A percentile compares a stretch with the other conserved stretches of the same genome.
Evolutionary conservation across 2,329 filamentous ascomycete genomes (phyloP).

Genomic region (Acrocalymma vagum): DNA sequence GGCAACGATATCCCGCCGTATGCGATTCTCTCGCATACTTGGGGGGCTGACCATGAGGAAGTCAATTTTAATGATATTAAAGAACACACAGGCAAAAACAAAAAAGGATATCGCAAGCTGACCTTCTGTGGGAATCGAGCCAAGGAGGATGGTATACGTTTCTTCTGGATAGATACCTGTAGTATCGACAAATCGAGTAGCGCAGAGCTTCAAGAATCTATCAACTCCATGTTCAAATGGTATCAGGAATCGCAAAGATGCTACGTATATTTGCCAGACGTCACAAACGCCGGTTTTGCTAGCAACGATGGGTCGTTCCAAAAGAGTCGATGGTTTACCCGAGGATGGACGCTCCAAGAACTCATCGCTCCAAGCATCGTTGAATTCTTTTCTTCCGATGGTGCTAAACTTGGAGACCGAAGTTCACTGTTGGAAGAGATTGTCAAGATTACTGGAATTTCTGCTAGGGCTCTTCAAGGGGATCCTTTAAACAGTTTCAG

Average conservation of each 20-base stretch:
- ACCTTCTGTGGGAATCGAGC: conserved; percentile 1
- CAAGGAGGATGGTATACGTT: background rate
- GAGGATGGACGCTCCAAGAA: conserved; percentile 8
- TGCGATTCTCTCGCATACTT: conserved; percentile 5
- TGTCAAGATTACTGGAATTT: conserved; percentile 6
- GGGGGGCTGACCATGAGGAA: conserved; percentile 3
- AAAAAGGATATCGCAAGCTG: conserved; percentile 2
- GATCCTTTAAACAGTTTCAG: conserved; percentile 10
- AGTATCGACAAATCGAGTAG: conserved; percentile 5
- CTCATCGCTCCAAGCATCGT: conserved; percentile 6
- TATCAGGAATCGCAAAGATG: conserved; percentile 5
- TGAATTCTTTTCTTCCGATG: conserved; percentile 12
- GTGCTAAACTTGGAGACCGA: conserved; percentile 5
- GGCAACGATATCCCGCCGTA: conserved; percentile 8
- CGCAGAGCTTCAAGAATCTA: conserved; percentile 1
- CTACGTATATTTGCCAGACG: conserved; percentile 8
- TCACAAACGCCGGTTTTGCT: background rate
- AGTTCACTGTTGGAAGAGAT: conserved; percentile 2
- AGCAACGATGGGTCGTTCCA: background rate
- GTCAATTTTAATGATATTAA: conserved; percentile 6
- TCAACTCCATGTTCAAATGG: conserved; percentile 8
- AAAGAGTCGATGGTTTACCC: conserved; percentile 6
- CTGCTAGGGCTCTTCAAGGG: conserved; percentile 3
- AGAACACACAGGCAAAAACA: conserved; percentile 1
- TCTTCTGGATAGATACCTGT: conserved; percentile 8